Evolutionary conservation across 768 basidiomycete species (phyloP).

Genomic region (Rhizopogon vinicolor): DNA sequence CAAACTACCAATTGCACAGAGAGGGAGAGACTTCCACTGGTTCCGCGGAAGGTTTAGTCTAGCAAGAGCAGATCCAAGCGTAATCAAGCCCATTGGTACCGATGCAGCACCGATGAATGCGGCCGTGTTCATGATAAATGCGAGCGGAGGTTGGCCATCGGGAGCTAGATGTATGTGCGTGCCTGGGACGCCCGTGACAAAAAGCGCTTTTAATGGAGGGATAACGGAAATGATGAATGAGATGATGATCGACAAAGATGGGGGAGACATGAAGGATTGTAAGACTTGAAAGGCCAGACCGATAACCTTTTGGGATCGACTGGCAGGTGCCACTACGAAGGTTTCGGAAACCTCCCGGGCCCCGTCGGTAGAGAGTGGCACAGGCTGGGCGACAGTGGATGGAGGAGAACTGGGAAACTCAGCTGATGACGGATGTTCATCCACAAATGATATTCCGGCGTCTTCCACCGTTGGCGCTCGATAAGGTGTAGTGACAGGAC

Average conservation of each 20-base stretch:
- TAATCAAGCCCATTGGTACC: conserved; percentile 59
- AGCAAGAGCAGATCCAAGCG: conserved; percentile 60
- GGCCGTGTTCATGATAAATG: conserved; percentile 52
- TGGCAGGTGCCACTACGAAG: background rate
- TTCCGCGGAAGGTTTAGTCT: conserved; percentile 45
- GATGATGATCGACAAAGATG: conserved; percentile 48
- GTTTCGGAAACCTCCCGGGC: background rate
- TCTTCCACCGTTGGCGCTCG: background rate
- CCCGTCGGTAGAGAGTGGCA: background rate
- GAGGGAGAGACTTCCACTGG: conserved; percentile 41
- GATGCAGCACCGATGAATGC: conserved; percentile 59
- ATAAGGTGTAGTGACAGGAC: background rate
- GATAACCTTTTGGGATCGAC: background rate
- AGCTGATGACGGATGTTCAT: background rate
- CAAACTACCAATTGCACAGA: conserved; percentile 49
- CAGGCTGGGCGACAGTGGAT: background rate
- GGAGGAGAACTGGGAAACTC: background rate
- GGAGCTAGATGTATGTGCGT: conserved; percentile 47
- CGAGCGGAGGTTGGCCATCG: conserved; percentile 64
- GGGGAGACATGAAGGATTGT: conserved; percentile 39
- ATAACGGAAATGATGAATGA: conserved; percentile 55
- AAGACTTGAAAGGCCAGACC: conserved; percentile 16
- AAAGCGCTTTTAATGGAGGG: conserved; percentile 55
- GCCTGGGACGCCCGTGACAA: conserved; percentile 40
- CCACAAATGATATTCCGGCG: background rate